Conservation (phyloP, 306 rosid genomes). For the Acacia confusa region DNA sequence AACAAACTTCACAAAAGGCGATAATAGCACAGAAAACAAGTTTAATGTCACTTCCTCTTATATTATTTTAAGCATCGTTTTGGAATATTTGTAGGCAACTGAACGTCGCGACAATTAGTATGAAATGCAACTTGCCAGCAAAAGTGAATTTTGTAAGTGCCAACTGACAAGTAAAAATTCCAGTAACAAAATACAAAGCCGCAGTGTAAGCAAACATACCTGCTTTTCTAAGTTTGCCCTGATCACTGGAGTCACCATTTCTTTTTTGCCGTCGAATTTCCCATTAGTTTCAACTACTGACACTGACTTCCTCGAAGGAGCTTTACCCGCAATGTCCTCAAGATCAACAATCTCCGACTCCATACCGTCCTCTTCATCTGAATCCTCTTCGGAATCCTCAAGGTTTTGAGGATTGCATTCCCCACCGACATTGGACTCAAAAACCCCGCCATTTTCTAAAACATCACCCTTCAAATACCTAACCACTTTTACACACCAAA, state of each 20-base stretch:
- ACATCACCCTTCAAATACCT: constrained; percentile 50
- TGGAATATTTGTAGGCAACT: background rate
- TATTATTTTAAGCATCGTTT: background rate
- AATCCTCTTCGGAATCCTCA: constrained; percentile 53
- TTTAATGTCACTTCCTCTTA: background rate
- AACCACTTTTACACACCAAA: constrained; percentile 65
- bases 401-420: constrained; percentile 49
- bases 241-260: constrained; percentile 93
- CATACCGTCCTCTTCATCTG: constrained; percentile 41
- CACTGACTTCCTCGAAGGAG: constrained; percentile 60
- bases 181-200: background rate
- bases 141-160: background rate
- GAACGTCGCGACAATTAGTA: background rate
- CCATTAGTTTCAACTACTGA: constrained; percentile 57
- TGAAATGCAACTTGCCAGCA: background rate
- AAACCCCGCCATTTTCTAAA: constrained; percentile 42
- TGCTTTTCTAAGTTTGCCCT: constrained; percentile 91
- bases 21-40: background rate
- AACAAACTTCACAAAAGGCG: background rate
- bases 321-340: constrained; percentile 97
- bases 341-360: constrained; percentile 79
- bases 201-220: constrained; percentile 39
- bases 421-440: constrained; percentile 29
- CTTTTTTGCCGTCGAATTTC: constrained; percentile 58
- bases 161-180: background rate